Conservation (phyloP, 192 early-diverging fungal species). For the Paraglomus occultum region DNA sequence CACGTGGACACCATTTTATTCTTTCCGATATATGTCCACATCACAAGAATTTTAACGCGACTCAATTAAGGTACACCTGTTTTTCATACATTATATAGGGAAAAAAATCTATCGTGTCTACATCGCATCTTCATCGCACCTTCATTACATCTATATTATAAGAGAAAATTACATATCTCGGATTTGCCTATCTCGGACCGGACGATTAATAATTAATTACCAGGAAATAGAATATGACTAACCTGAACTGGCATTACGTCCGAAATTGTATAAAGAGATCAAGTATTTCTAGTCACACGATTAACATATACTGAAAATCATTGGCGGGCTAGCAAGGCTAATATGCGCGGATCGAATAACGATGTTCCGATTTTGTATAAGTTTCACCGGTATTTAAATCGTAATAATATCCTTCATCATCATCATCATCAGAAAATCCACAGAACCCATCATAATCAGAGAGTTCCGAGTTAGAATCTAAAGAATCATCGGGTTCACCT, state of each 20-base stretch:
- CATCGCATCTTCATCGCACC: constrained; percentile 21
- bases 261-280: too few species aligned
- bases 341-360: too few species aligned
- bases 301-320: too few species aligned
- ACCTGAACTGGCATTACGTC: constrained; percentile 15
- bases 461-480: constrained; percentile 16
- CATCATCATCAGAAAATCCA: neutral
- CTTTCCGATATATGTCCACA: neutral
- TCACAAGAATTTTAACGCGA: constrained; percentile 15
- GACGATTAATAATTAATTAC: neutral
- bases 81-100: constrained; percentile 20
- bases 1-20: neutral
- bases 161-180: neutral
- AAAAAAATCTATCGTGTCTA: constrained; percentile 17
- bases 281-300: too few species aligned
- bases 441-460: neutral
- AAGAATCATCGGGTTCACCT: constrained; percentile 21
- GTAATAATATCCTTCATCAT: constrained; percentile 10
- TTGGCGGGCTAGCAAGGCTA: too few species aligned
- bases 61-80: constrained; percentile 10
- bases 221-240: neutral
- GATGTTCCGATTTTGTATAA: constrained; percentile 9
- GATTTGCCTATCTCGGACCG: neutral
- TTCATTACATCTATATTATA: constrained; percentile 10
- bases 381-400: constrained; percentile 9